Percentiles rank a stretch among this genome's conserved stretches.
Evolutionary conservation across 2,329 filamentous ascomycete species (phyloP).

Genomic region (Aspergillus intermedius): DNA sequence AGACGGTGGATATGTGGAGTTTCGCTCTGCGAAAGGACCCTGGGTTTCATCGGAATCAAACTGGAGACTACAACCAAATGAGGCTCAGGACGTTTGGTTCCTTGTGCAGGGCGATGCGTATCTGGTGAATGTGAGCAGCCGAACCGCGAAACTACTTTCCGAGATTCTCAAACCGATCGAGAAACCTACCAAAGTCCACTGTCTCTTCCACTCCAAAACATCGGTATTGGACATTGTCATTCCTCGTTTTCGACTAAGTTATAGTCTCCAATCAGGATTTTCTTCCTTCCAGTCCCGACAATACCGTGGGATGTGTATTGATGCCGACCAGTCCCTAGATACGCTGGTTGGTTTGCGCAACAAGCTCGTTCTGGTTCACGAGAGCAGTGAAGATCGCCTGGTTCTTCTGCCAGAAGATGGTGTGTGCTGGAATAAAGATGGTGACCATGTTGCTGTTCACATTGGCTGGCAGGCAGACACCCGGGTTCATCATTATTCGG

Average conservation of each 20-base stretch:
- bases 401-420: background rate
- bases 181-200: background rate
- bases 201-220: background rate
- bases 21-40: slow-evolving; percentile 8
- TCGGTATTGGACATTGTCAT: slow-evolving; percentile 32
- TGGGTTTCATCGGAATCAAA: background rate
- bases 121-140: background rate
- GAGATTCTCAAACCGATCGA: background rate
- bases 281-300: slow-evolving; percentile 41
- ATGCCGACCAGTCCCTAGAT: slow-evolving; percentile 41
- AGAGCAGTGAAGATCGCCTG: background rate
- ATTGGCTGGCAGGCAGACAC: slow-evolving; percentile 21
- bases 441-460: slow-evolving; percentile 30
- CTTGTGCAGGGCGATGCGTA: background rate
- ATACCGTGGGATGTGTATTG: slow-evolving; percentile 46
- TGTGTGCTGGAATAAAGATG: slow-evolving; percentile 6
- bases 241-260: slow-evolving; percentile 45
- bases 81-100: background rate
- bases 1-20: slow-evolving; percentile 20
- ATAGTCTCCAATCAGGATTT: slow-evolving; percentile 29
- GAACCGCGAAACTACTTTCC: background rate
- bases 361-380: slow-evolving; percentile 45
- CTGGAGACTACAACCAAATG: background rate
- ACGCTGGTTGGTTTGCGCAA: slow-evolving; percentile 46
- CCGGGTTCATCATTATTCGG: slow-evolving; percentile 39